A percentile compares a stretch with the other conserved stretches of the same genome.
Conservation (phyloP, 768 basidiomycete species). For the Tylopilus subfusipes region DNA sequence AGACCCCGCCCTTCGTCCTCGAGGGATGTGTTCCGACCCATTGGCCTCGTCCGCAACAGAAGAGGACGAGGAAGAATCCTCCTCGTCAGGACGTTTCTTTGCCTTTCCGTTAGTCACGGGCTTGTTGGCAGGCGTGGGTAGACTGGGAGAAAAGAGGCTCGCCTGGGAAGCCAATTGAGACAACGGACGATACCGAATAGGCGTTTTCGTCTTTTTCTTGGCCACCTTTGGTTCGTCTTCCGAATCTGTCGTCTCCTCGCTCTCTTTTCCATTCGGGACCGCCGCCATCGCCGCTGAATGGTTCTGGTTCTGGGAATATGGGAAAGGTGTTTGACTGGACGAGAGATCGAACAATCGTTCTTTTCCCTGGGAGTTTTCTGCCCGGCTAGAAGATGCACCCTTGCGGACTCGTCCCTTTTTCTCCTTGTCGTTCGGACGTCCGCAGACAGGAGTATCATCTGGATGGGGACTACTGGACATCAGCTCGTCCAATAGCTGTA, state of each 20-base stretch:
- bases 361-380: constrained; percentile 1
- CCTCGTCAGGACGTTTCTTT: constrained; percentile 11
- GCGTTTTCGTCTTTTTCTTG: constrained; percentile 20
- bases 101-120: constrained; percentile 27
- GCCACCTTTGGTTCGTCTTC: constrained; percentile 15
- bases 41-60: constrained; percentile 34
- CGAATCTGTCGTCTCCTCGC: constrained; percentile 28
- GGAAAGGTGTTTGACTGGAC: constrained; percentile 52
- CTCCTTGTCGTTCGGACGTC: constrained; percentile 11
- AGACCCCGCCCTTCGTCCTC: constrained; percentile 51
- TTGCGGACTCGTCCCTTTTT: constrained; percentile 1
- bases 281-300: constrained; percentile 2
- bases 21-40: constrained; percentile 57
- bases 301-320: constrained; percentile 45
- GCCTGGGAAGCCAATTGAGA: constrained; percentile 47
- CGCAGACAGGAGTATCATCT: background rate
- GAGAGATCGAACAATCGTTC: constrained; percentile 48
- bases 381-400: background rate
- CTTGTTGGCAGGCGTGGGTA: constrained; percentile 32
- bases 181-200: constrained; percentile 41
- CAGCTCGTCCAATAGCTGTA: constrained; percentile 33
- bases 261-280: constrained; percentile 34
- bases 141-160: constrained; percentile 35
- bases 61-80: constrained; percentile 38
- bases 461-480: constrained; percentile 30